phyloP scores from a whole-genome alignment of 306 rosid genomes.

The Quercus rubra region DNA sequence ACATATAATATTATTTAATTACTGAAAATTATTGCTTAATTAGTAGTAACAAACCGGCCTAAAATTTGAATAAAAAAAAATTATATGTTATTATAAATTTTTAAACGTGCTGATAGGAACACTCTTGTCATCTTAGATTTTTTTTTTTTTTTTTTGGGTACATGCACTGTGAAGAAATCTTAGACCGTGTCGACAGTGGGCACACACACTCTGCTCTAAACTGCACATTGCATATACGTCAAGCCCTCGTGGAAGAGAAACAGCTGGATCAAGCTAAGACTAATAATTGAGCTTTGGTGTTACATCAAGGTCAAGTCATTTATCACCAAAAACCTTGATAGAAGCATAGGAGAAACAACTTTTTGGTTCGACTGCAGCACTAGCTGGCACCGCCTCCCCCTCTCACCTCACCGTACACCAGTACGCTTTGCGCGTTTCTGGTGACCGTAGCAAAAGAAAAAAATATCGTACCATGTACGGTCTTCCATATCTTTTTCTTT shows the following conservation, averaged over 20 bases:
- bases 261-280: constrained; percentile 21
- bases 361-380: not conserved
- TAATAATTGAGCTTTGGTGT: not conserved
- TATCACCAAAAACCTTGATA: not conserved
- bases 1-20: rapidly evolving
- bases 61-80: no score
- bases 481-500: not conserved
- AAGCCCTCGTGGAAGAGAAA: not conserved
- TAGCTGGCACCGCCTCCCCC: constrained; percentile 5
- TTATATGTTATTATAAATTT: no score
- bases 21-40: no score
- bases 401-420: not conserved
- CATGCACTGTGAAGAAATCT: no score
- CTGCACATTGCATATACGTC: no score
- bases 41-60: rapidly evolving
- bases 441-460: not conserved
- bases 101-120: no score
- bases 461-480: not conserved
- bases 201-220: no score
- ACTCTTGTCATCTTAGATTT: no score
- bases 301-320: not conserved
- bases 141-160: no score
- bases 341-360: not conserved
- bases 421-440: constrained; percentile 10
- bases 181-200: no score